These are phyloP conservation scores for Wallacemonas sp. DNA, from an alignment of 208 protist species.

Conservation along the genomic window DNA sequence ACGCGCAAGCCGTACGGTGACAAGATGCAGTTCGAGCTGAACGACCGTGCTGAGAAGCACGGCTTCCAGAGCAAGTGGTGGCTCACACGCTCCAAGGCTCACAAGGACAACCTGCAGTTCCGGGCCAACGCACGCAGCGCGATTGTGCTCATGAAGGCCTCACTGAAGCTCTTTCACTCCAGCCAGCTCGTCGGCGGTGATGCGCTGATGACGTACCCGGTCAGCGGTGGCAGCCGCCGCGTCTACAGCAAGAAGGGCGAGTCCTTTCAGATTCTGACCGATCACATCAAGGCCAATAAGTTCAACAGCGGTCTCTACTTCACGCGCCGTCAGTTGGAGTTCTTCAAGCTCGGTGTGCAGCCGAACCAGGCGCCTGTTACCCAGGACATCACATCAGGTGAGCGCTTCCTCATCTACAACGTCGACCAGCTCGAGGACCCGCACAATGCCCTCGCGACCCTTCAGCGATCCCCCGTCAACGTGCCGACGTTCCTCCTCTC, in stretches of 20 bases:
- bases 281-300: constrained; percentile 79
- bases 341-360: constrained; percentile 77
- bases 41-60: constrained; percentile 84
- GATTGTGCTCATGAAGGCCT: constrained; percentile 70
- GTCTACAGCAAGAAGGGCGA: constrained; percentile 75
- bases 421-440: constrained; percentile 87
- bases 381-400: constrained; percentile 62
- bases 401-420: constrained; percentile 85
- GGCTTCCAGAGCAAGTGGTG: constrained; percentile 85
- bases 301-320: constrained; percentile 91
- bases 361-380: constrained; percentile 58
- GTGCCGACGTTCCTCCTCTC: constrained; percentile 84
- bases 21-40: constrained; percentile 85
- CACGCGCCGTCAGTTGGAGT: constrained; percentile 78
- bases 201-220: constrained; percentile 62
- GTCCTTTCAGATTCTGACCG: constrained; percentile 41
- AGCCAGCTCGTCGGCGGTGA: constrained; percentile 78
- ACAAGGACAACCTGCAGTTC: constrained; percentile 82
- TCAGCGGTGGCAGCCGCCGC: constrained; percentile 73
- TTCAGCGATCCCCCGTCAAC: constrained; percentile 73
- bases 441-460: constrained; percentile 74
- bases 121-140: constrained; percentile 61
- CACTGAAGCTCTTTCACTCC: constrained; percentile 74
- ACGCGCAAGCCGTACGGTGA: constrained; percentile 80
- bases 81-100: constrained; percentile 67